These are phyloP conservation scores for Melaleuca alternifolia DNA, from an alignment of 345 rosid genomes.

Conservation along the genomic window DNA sequence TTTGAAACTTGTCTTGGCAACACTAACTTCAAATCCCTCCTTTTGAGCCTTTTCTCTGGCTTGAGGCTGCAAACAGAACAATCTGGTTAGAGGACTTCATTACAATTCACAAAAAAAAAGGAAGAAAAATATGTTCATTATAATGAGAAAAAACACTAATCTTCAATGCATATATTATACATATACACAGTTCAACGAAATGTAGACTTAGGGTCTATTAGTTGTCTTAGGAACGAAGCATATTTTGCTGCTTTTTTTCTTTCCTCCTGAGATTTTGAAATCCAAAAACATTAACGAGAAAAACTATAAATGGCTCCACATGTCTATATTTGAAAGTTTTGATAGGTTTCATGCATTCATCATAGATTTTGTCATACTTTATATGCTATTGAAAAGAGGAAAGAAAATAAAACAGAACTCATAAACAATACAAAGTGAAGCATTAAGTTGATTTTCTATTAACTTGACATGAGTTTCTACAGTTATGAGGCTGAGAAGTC, in stretches of 20 bases:
- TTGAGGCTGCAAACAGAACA: constrained; percentile 58
- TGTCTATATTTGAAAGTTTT: neutral
- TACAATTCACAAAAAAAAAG: neutral
- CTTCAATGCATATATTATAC: neutral
- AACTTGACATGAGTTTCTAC: neutral
- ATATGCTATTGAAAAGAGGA: neutral
- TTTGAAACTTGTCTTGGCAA: constrained; percentile 95
- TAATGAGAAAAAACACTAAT: neutral
- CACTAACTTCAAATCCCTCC: constrained; percentile 85
- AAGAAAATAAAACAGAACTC: neutral
- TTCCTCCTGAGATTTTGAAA: neutral
- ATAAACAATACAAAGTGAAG: neutral
- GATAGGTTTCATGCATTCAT: neutral
- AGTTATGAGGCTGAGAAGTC: neutral
- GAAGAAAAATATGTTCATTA: neutral
- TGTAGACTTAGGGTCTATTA: neutral
- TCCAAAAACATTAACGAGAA: neutral
- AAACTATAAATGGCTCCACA: neutral
- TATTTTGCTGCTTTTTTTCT: neutral
- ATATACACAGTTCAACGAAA: neutral
- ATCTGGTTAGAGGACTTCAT: neutral
- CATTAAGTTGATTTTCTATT: neutral
- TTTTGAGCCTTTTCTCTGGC: constrained; percentile 89
- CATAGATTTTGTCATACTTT: neutral
- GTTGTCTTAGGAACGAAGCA: neutral